Percentiles rank a stretch among this genome's conserved stretches.
Evolutionary conservation across 2,329 filamentous ascomycete species (phyloP).

Genomic region (Thelonectria blattea): DNA sequence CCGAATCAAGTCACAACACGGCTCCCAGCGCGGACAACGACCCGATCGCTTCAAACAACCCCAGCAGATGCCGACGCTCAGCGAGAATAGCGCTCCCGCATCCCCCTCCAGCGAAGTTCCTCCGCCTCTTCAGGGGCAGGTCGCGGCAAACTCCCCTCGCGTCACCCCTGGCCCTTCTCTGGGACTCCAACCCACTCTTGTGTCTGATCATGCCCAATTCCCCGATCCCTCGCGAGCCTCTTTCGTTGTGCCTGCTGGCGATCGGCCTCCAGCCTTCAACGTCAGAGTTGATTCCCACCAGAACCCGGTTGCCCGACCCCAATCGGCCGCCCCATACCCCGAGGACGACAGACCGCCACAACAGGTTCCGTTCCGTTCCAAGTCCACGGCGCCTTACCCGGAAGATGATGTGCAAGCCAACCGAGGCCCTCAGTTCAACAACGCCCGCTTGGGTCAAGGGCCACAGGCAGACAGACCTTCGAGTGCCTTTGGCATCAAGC

Average conservation of each 20-base stretch:
- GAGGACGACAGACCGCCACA: conserved; percentile 66
- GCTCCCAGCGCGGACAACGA: conserved; percentile 68
- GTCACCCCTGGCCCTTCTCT: conserved; percentile 46
- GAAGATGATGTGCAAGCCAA: conserved; percentile 58
- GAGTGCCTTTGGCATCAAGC: conserved; percentile 62
- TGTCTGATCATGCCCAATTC: conserved; percentile 50
- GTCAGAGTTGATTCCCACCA: conserved; percentile 52
- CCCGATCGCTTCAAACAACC: conserved; percentile 64
- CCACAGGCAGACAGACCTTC: conserved; percentile 56
- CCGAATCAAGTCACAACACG: conserved; percentile 83
- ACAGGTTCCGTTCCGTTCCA: conserved; percentile 49
- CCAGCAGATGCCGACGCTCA: conserved; percentile 56
- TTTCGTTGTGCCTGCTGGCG: conserved; percentile 40
- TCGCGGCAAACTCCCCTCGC: conserved; percentile 23
- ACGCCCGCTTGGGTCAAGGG: conserved; percentile 57
- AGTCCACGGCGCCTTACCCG: conserved; percentile 69
- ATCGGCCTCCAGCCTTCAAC: conserved; percentile 57
- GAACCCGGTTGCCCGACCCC: conserved; percentile 48
- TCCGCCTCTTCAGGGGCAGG: conserved; percentile 25
- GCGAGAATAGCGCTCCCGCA: conserved; percentile 48
- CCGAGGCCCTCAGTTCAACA: conserved; percentile 50
- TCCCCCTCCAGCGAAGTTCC: conserved; percentile 36
- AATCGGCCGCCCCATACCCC: conserved; percentile 72
- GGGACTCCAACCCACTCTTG: conserved; percentile 45
- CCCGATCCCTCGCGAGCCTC: conserved; percentile 54